phyloP scores from a whole-genome alignment of 2,329 filamentous ascomycete genomes.

The Gliomastix tumulicola region DNA sequence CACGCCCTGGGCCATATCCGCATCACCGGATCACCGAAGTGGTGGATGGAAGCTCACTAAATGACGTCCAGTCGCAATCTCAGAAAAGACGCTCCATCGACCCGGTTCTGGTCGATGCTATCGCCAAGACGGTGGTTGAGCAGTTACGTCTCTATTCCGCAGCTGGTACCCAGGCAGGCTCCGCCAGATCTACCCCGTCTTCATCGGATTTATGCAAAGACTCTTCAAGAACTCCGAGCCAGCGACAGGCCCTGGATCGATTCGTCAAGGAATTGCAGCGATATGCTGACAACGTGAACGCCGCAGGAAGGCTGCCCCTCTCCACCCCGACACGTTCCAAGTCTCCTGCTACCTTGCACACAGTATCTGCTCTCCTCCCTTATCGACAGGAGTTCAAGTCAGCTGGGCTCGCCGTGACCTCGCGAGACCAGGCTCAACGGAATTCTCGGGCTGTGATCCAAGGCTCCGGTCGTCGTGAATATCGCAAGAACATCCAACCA shows the following conservation, averaged over 20 bases:
- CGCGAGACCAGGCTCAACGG: slow-evolving; percentile 32
- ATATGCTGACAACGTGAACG: slow-evolving; percentile 23
- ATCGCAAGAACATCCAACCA: no score
- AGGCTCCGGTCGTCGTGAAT: no score
- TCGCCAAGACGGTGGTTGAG: slow-evolving; percentile 36
- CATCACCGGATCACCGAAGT: no score
- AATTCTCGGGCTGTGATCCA: slow-evolving; percentile 8
- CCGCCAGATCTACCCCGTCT: slow-evolving; percentile 1
- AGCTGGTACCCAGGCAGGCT: not conserved
- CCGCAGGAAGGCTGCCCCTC: slow-evolving; percentile 26
- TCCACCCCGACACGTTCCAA: slow-evolving; percentile 30
- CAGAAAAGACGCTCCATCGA: slow-evolving; percentile 18
- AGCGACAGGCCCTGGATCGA: slow-evolving; percentile 29
- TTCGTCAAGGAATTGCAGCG: slow-evolving; percentile 20
- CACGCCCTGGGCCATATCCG: no score
- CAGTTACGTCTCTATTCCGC: slow-evolving; percentile 32
- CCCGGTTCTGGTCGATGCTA: slow-evolving; percentile 32
- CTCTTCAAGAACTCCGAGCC: slow-evolving; percentile 34
- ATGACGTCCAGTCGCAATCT: no score
- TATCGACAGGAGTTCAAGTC: slow-evolving; percentile 45
- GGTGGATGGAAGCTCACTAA: no score
- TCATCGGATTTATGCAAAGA: slow-evolving; percentile 3
- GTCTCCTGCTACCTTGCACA: slow-evolving; percentile 37
- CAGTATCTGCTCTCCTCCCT: slow-evolving; percentile 44
- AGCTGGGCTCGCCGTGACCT: slow-evolving; percentile 50